A percentile compares a stretch with the other conserved stretches of the same genome.
Conservation (phyloP, 768 basidiomycete genomes). For the Dendrothele bispora region DNA sequence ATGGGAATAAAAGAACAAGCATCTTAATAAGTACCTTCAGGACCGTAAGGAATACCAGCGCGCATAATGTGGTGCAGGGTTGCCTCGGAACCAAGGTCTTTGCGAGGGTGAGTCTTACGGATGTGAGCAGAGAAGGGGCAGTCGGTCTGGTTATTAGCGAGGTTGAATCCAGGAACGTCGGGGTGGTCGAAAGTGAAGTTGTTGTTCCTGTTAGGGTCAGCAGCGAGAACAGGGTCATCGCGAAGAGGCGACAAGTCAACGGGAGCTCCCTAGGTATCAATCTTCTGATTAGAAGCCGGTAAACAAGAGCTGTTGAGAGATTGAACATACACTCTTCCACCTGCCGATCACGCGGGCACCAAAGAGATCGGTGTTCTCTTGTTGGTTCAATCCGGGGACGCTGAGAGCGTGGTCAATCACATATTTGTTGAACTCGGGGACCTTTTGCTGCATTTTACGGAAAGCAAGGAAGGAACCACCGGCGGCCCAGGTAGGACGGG, state of each 20-base stretch:
- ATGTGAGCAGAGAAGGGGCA: slow-evolving; percentile 34
- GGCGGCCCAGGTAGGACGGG: slow-evolving; percentile 11
- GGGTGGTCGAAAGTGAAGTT: slow-evolving; percentile 30
- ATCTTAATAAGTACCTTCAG: slow-evolving; percentile 12
- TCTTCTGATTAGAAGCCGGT: too few species aligned
- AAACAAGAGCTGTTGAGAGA: too few species aligned
- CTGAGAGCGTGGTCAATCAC: slow-evolving; percentile 18
- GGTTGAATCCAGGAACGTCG: slow-evolving; percentile 14
- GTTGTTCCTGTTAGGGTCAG: slow-evolving; percentile 25
- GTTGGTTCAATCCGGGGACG: slow-evolving; percentile 12
- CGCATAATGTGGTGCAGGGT: slow-evolving; percentile 8
- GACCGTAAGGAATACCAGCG: slow-evolving; percentile 9
- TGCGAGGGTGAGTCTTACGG: slow-evolving; percentile 29
- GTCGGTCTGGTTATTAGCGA: slow-evolving; percentile 17
- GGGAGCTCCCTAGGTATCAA: slow-evolving; percentile 33
- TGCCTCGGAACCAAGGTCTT: slow-evolving; percentile 15
- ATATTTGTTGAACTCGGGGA: slow-evolving; percentile 31
- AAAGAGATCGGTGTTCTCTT: slow-evolving; percentile 24
- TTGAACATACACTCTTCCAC: slow-evolving; percentile 28
- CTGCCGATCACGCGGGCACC: slow-evolving; percentile 34
- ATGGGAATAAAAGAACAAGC: not conserved
- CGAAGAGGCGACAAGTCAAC: slow-evolving; percentile 24
- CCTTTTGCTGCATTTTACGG: slow-evolving; percentile 31
- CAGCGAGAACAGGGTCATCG: slow-evolving; percentile 23
- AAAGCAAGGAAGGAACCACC: slow-evolving; percentile 25